phyloP scores from a whole-genome alignment of 768 basidiomycete species.

The Tylopilus plumbeoviolaceoides region DNA sequence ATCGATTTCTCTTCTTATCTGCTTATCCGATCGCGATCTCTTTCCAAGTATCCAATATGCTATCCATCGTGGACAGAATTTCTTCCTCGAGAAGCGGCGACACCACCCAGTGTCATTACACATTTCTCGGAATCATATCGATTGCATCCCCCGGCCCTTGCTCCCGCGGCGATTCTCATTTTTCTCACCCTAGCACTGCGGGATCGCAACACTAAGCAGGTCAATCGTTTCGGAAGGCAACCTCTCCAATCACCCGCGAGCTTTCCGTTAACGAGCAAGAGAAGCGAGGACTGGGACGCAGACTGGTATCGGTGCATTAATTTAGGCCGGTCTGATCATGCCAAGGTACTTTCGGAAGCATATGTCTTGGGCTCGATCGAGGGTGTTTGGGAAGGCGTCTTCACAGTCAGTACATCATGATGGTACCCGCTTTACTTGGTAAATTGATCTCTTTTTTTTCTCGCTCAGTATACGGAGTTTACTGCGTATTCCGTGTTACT shows the following conservation, averaged over 20 bases:
- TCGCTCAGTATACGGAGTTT: constrained; percentile 73
- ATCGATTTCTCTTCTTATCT: constrained; percentile 12
- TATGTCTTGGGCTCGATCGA: constrained; percentile 68
- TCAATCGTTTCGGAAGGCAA: neutral
- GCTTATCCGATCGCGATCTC: constrained; percentile 1
- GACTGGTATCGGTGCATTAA: constrained; percentile 63
- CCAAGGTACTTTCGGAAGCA: constrained; percentile 37
- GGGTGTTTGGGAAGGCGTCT: constrained; percentile 77
- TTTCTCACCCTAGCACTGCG: constrained; percentile 52
- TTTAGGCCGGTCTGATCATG: constrained; percentile 30
- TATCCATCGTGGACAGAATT: constrained; percentile 58
- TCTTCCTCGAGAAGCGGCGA: constrained; percentile 30
- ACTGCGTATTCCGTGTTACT: constrained; percentile 75
- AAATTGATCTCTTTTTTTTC: neutral
- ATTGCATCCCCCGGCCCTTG: constrained; percentile 57
- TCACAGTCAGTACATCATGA: constrained; percentile 59
- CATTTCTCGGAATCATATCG: constrained; percentile 46
- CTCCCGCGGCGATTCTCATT: constrained; percentile 67
- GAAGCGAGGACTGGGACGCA: constrained; percentile 59
- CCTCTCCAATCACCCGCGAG: constrained; percentile 15
- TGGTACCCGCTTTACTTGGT: neutral
- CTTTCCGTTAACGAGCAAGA: constrained; percentile 9
- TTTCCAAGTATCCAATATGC: constrained; percentile 57
- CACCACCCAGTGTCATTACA: constrained; percentile 22
- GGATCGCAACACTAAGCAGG: neutral